Conservation (phyloP, 192 early-diverging fungal species). For the Dimargaris cristalligena region DNA sequence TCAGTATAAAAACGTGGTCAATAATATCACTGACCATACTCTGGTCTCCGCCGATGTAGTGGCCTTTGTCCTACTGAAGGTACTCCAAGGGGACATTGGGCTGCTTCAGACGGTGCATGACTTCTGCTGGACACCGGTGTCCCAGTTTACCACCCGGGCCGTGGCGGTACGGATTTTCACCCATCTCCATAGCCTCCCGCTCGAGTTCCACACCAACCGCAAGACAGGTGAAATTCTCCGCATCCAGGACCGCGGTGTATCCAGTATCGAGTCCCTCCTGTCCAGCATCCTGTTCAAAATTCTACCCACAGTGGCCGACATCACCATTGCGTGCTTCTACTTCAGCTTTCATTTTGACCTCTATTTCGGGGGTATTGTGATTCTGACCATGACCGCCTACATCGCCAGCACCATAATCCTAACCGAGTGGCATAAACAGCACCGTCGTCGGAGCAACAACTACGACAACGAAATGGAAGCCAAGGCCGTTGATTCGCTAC, state of each 20-base stretch:
- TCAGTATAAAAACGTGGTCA: slow-evolving; percentile 71
- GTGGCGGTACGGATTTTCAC: slow-evolving; percentile 81
- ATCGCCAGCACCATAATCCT: slow-evolving; percentile 64
- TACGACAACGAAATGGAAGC: slow-evolving; percentile 74
- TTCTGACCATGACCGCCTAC: slow-evolving; percentile 76
- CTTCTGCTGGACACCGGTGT: slow-evolving; percentile 84
- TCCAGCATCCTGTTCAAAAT: slow-evolving; percentile 80
- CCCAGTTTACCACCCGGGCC: slow-evolving; percentile 79
- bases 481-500: slow-evolving; percentile 77
- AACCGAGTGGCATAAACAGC: slow-evolving; percentile 75
- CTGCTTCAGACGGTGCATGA: slow-evolving; percentile 63
- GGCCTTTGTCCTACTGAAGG: slow-evolving; percentile 20
- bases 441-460: slow-evolving; percentile 64
- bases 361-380: slow-evolving; percentile 66
- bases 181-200: slow-evolving; percentile 75
- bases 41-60: slow-evolving; percentile 19
- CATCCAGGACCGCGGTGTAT: slow-evolving; percentile 45
- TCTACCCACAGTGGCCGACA: slow-evolving; percentile 75
- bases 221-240: slow-evolving; percentile 92
- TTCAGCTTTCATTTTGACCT: slow-evolving; percentile 47
- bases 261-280: slow-evolving; percentile 53
- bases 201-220: slow-evolving; percentile 83
- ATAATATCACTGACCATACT: slow-evolving; percentile 28
- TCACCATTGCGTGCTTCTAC: slow-evolving; percentile 61
- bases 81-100: slow-evolving; percentile 41